Evolutionary conservation across 306 rosid genomes (phyloP), one percentile per base, ranked within the genome.

Genomic region (Cucurbita moschata): DNA sequence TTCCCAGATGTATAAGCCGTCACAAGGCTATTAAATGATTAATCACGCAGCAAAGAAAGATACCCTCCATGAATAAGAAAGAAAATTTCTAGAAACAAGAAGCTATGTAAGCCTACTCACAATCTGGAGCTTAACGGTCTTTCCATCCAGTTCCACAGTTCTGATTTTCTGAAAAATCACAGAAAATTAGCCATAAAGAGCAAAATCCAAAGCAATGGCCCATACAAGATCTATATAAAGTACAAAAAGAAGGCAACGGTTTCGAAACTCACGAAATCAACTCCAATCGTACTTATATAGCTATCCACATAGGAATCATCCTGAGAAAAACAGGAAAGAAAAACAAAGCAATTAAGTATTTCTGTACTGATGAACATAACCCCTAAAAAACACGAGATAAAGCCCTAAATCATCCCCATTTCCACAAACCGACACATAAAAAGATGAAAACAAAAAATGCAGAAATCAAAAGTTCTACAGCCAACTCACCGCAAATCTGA

Each of bases 251-350:
- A 5, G 6, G 10, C 4, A 38, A 62, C 26, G 12, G 69, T 15
- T 39, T 62, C 16, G 23, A 13, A 63, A 73, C 87, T 83, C 58
- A 94, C 98, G 74, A 94, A 94, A 86, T 94, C 98, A 73, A 94
- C 98, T 67, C 98, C 98, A 76, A 94, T 90, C 79, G 98, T 94
- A 55, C 97, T 94, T 72, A 94, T 86, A 81, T 90, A 90, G 92
- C 92, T 94, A 78, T 94, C 98, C 11, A 85, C 95, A 67, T 94
- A 94, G 4, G 98, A 94, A 77, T 90, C 97, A 79, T 90, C 98
- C 98, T 90, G 87, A 50, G 55, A 70, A 43, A 30, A 5, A 19
- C 42, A 21, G 58, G 63, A 54, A 4, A 11, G 52, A 6, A 19
- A 4, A 37, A 47, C 0, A 43, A 56, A 59, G 16, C 9, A 50